Evolutionary conservation across 768 basidiomycete genomes (phyloP).

Genomic region (Cytidiella melzeri): DNA sequence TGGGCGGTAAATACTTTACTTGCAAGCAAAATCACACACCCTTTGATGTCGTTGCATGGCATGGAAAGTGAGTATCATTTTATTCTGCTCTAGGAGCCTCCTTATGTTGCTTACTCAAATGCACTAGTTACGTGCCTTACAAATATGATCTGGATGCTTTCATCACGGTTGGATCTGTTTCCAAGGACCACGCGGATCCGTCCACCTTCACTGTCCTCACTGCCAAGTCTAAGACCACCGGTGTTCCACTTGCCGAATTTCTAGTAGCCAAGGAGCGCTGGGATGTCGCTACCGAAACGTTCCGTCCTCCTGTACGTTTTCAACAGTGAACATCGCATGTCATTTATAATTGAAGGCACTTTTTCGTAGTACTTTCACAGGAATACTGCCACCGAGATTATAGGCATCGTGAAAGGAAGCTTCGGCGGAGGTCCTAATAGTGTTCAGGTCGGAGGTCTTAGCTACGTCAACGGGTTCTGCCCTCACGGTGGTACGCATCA

Average conservation of each 20-base stretch:
- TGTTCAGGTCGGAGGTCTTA: constrained; percentile 57
- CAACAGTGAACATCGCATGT: no score
- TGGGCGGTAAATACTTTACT: constrained; percentile 46
- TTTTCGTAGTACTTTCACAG: constrained; percentile 53
- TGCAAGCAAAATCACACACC: constrained; percentile 60
- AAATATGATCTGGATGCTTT: constrained; percentile 65
- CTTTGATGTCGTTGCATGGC: constrained; percentile 70
- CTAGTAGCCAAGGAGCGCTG: constrained; percentile 59
- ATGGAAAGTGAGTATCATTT: constrained; percentile 48
- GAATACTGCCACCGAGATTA: constrained; percentile 56
- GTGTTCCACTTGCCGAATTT: constrained; percentile 56
- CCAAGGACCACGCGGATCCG: constrained; percentile 65
- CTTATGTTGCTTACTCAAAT: no score
- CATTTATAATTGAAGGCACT: no score
- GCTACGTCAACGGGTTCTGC: constrained; percentile 58
- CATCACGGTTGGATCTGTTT: constrained; percentile 55
- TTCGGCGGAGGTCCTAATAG: constrained; percentile 60
- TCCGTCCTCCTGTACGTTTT: constrained; percentile 48
- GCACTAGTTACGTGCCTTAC: constrained; percentile 61
- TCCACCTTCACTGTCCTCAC: constrained; percentile 66
- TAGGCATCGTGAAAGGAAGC: constrained; percentile 57
- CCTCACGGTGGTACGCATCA: constrained; percentile 52
- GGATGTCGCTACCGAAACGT: constrained; percentile 55
- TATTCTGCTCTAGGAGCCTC: no score
- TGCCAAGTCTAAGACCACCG: constrained; percentile 52